phyloP scores from a whole-genome alignment of 108 stramenopile genomes.

The Aurantiochytrium sp. region DNA sequence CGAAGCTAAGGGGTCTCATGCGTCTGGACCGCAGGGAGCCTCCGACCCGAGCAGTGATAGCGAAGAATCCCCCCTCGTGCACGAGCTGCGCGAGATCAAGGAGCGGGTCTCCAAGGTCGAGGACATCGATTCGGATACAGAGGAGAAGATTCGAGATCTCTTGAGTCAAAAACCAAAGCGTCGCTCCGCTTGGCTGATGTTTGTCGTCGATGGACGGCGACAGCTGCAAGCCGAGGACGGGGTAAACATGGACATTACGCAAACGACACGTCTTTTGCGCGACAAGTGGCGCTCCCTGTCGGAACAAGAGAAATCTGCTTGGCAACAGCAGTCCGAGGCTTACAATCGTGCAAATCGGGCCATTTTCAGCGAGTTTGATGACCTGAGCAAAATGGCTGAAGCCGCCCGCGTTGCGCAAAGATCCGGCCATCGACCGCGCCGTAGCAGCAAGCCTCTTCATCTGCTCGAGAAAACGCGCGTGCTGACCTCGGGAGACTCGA shows the following conservation, averaged over 20 bases:
- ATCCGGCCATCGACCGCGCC: neutral
- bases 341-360: neutral
- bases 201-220: neutral
- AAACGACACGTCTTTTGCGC: neutral
- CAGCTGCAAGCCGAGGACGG: neutral
- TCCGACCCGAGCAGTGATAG: too few relatives aligned
- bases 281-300: neutral
- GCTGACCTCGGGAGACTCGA: neutral
- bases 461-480: neutral
- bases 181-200: constrained; percentile 1
- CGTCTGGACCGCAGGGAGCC: too few relatives aligned
- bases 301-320: neutral
- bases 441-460: neutral
- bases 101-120: neutral
- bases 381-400: neutral
- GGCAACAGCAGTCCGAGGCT: neutral
- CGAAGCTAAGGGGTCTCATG: too few relatives aligned
- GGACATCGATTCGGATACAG: neutral
- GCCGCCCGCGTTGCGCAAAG: neutral
- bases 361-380: neutral
- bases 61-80: neutral
- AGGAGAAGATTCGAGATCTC: neutral
- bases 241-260: neutral
- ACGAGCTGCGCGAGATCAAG: neutral
- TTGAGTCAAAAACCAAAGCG: neutral